Conservation (phyloP, 805 yeast species). For the Jamesozyma rosinii region DNA sequence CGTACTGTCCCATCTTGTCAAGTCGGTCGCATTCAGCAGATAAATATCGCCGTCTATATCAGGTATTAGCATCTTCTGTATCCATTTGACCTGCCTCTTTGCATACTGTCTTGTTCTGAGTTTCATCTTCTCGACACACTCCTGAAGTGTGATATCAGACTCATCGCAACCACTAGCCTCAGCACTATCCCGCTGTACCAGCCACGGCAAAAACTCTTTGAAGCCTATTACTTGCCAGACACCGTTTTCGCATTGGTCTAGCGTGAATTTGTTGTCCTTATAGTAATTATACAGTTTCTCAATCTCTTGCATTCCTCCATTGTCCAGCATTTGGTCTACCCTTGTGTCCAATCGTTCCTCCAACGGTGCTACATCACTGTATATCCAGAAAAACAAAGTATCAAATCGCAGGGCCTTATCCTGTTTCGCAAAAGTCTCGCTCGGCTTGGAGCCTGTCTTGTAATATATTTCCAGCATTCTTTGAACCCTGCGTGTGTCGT, state of each 20-base stretch:
- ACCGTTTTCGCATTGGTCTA: conserved; percentile 54
- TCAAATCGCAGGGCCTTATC: conserved; percentile 46
- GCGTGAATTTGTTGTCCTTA: conserved; percentile 17
- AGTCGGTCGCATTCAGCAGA: conserved; percentile 68
- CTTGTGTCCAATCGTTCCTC: conserved; percentile 60
- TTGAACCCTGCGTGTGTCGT: conserved; percentile 67
- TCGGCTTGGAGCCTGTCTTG: conserved; percentile 55
- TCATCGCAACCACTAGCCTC: conserved; percentile 8
- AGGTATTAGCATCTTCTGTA: conserved; percentile 55
- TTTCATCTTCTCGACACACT: conserved; percentile 70
- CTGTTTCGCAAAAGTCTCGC: conserved; percentile 63
- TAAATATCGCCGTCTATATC: conserved; percentile 56
- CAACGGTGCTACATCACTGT: conserved; percentile 50
- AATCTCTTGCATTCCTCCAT: conserved; percentile 67
- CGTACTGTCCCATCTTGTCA: conserved; percentile 46
- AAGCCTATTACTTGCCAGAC: conserved; percentile 94
- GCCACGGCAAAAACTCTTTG: conserved; percentile 77
- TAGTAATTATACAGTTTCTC: conserved; percentile 45
- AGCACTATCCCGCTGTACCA: conserved; percentile 18
- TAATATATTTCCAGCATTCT: conserved; percentile 76
- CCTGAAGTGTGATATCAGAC: conserved; percentile 22
- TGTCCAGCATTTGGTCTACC: conserved; percentile 72
- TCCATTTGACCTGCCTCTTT: conserved; percentile 84
- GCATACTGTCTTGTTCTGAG: conserved; percentile 79
- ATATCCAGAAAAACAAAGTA: conserved; percentile 74